These are phyloP conservation scores for Cocos nucifera DNA, from an alignment of 176 grass and related monocot species.

Conservation along the genomic window DNA sequence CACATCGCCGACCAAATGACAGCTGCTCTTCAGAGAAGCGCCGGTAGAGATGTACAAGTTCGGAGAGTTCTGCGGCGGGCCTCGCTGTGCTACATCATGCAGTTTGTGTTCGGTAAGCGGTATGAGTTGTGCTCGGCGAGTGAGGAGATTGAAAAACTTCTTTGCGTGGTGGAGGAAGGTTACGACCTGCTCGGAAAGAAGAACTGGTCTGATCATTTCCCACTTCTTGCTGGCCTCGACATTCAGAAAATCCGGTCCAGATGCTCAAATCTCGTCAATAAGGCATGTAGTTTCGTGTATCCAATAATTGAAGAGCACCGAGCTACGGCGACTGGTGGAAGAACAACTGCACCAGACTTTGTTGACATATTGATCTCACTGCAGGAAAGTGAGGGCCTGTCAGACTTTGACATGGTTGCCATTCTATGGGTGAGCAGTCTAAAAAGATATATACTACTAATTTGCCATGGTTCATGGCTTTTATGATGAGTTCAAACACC, in stretches of 20 bases:
- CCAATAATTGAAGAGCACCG: slow-evolving; percentile 53
- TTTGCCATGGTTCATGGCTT: too few relatives aligned
- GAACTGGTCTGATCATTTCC: slow-evolving; percentile 88
- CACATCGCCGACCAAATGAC: slow-evolving; percentile 31
- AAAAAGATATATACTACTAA: too few relatives aligned
- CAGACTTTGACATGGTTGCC: slow-evolving; percentile 57
- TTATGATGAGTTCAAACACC: too few relatives aligned
- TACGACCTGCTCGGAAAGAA: slow-evolving; percentile 66
- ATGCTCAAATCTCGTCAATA: slow-evolving; percentile 63
- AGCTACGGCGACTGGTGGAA: slow-evolving; percentile 1
- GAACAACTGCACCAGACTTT: slow-evolving; percentile 35
- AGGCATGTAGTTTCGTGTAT: slow-evolving; percentile 58
- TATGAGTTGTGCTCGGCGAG: slow-evolving; percentile 33
- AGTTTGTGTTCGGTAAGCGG: slow-evolving; percentile 69
- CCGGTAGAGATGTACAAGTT: slow-evolving; percentile 22
- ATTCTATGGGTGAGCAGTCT: slow-evolving; percentile 55
- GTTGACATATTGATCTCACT: slow-evolving; percentile 60
- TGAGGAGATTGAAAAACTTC: slow-evolving; percentile 46
- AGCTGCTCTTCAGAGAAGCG: slow-evolving; percentile 9
- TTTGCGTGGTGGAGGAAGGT: slow-evolving; percentile 66
- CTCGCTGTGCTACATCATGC: slow-evolving; percentile 79
- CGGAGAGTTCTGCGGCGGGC: slow-evolving; percentile 54
- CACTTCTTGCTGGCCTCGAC: slow-evolving; percentile 52
- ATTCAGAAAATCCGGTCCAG: slow-evolving; percentile 42
- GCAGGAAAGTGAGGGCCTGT: slow-evolving; percentile 52